phyloP scores from a whole-genome alignment of 2,329 filamentous ascomycete genomes.

The Sporothrix brunneoviolacea region DNA sequence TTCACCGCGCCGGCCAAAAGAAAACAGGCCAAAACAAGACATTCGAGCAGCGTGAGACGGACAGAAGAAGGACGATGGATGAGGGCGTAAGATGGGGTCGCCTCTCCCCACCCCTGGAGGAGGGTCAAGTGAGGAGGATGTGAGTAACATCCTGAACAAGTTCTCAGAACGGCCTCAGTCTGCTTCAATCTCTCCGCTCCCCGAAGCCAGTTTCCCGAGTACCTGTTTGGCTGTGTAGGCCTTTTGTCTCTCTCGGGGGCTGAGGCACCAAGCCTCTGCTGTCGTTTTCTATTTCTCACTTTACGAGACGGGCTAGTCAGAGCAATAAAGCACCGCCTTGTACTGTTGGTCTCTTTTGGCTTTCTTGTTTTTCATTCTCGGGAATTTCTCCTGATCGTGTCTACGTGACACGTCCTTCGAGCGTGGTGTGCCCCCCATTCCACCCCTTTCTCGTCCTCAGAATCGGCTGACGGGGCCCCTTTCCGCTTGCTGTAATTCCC shows the following conservation, averaged over 20 bases:
- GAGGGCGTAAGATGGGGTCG: neutral
- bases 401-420: conserved; percentile 1
- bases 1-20: neutral
- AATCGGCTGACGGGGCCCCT: neutral
- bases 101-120: neutral
- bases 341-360: neutral
- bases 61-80: neutral
- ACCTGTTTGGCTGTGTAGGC: neutral
- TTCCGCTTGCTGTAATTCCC: neutral
- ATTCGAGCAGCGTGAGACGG: conserved; percentile 5
- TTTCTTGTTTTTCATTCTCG: neutral
- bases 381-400: neutral
- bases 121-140: neutral
- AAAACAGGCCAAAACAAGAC: conserved; percentile 1
- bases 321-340: neutral
- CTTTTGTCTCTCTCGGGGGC: neutral
- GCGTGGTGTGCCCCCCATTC: neutral
- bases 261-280: too few relatives aligned
- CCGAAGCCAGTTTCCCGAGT: neutral
- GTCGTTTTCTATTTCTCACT: neutral
- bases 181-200: conserved; percentile 1
- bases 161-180: conserved; percentile 1
- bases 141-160: neutral
- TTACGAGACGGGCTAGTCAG: too few relatives aligned
- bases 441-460: neutral